These are phyloP conservation scores for Mycena maculata DNA, from an alignment of 768 basidiomycete species.

Conservation along the genomic window DNA sequence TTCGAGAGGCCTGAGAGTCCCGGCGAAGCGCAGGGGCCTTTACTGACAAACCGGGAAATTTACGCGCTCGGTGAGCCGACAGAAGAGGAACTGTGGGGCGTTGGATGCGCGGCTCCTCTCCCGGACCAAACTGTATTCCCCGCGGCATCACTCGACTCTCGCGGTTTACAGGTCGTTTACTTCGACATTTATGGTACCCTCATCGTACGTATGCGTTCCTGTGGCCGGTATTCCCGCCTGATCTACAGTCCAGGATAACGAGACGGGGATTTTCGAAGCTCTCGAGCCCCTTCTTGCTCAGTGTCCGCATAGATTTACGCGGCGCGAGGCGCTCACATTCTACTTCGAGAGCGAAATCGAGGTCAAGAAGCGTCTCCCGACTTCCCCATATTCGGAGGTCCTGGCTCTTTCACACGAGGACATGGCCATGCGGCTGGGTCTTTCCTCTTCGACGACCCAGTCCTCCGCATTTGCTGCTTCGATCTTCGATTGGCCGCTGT, in stretches of 20 bases:
- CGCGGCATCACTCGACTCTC: background rate
- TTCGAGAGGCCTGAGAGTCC: background rate
- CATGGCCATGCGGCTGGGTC: background rate
- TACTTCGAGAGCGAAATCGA: conserved; percentile 20
- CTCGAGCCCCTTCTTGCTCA: conserved; percentile 5
- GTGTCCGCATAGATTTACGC: background rate
- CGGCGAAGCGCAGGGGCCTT: background rate
- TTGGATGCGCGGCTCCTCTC: too few relatives aligned
- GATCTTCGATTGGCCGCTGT: background rate
- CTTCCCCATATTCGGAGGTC: background rate
- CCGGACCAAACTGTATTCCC: background rate
- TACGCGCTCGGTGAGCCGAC: too few relatives aligned
- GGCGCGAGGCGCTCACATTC: conserved; percentile 3
- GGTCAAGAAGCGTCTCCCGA: background rate
- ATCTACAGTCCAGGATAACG: conserved; percentile 4
- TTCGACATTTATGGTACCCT: conserved; percentile 10
- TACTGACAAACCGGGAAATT: background rate
- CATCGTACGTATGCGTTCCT: background rate
- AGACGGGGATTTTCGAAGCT: conserved; percentile 12
- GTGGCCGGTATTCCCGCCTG: too few relatives aligned
- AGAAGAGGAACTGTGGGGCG: too few relatives aligned
- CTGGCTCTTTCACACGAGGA: background rate
- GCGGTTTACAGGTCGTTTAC: background rate
- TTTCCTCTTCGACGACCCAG: background rate
- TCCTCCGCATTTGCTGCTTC: background rate